Evolutionary conservation across 495 filamentous ascomycete genomes (phyloP), one percentile per base, ranked within the genome.

Genomic region (Lasiosphaeria hispida): DNA sequence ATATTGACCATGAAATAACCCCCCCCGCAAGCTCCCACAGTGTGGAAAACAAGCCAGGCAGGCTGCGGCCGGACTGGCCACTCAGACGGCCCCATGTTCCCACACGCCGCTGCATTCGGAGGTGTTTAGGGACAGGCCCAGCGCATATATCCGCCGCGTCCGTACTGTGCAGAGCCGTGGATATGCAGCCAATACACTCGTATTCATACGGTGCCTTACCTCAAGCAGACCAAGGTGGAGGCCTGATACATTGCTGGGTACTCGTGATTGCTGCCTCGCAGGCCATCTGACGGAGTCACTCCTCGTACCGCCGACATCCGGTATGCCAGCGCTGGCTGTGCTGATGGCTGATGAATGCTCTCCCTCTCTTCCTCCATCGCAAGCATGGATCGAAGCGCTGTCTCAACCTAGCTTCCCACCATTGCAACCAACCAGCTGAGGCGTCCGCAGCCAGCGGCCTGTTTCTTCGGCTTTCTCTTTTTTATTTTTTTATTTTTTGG

Each of bases 91-190:
- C 41, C 50, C 34, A 48, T 40, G 37, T 48, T 52, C 34, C 50
- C 41, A 57, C 61, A 52, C 61, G 61, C 48, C 34, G 57, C 53
- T 58, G 53, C 58, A 40, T 58, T 61, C 55, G 58, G 62, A 15
- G 58, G 58, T 43, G 40, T 14, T 39, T 55, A 41, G 30, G 9
- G 44, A n/a, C 15, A 8, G 13, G 34, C 15, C 14, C 36, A 52
- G 49, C 49, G 49, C 47, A 52, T 38, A 52, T 52, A 52, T 37
- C 49, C 49, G 49, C 49, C 35, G n/a, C 36, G 35, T 52, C 30
- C 49, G 49, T 49, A 33, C 45, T 48, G 45, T 48, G 45, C 15
- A 48, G 45, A 17, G 33, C 45, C 30, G 45, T 48, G 13, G 6
- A 17, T 10, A 23, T 48, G 45, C 45, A 48, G 18, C 14, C 10